Conservation (phyloP, 495 filamentous ascomycete species). For the Endocarpon pusillum region DNA sequence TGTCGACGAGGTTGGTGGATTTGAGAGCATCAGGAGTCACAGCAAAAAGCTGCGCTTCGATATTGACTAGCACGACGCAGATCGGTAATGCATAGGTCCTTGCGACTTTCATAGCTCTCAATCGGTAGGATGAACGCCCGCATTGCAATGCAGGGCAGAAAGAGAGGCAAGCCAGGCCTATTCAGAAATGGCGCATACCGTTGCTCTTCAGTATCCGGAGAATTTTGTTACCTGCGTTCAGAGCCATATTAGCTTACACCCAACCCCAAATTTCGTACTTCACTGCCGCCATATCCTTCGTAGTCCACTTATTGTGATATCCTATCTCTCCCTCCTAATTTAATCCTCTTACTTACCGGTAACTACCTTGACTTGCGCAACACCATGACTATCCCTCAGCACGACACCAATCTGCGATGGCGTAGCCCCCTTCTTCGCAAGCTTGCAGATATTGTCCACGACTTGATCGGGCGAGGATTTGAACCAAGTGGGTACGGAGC, state of each 20-base stretch:
- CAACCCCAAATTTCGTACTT: constrained; percentile 2
- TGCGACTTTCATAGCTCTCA: too few species aligned
- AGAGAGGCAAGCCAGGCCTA: constrained; percentile 7
- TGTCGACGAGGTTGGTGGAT: constrained; percentile 3
- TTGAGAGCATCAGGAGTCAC: too few species aligned
- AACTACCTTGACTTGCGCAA: constrained; percentile 91
- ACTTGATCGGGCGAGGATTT: constrained; percentile 83
- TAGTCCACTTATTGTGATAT: background rate
- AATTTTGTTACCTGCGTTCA: constrained; percentile 81
- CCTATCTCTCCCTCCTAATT: background rate
- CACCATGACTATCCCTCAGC: constrained; percentile 89
- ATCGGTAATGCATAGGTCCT: too few species aligned
- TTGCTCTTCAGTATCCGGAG: constrained; percentile 91
- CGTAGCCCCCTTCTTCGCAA: constrained; percentile 88
- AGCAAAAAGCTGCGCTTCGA: too few species aligned
- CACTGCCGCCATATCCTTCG: background rate
- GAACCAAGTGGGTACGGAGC: constrained; percentile 77
- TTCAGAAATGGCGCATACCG: too few species aligned
- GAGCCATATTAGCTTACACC: constrained; percentile 10
- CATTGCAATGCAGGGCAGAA: constrained; percentile 9
- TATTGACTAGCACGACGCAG: too few species aligned
- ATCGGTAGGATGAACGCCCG: too few species aligned
- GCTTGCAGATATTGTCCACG: constrained; percentile 96
- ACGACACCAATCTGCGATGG: constrained; percentile 98
- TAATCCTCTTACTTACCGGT: constrained; percentile 50